Evolutionary conservation across 1,284 basidiomycete genomes (phyloP), one percentile per base, ranked within the genome.

Genomic region (Trametes sp.): DNA sequence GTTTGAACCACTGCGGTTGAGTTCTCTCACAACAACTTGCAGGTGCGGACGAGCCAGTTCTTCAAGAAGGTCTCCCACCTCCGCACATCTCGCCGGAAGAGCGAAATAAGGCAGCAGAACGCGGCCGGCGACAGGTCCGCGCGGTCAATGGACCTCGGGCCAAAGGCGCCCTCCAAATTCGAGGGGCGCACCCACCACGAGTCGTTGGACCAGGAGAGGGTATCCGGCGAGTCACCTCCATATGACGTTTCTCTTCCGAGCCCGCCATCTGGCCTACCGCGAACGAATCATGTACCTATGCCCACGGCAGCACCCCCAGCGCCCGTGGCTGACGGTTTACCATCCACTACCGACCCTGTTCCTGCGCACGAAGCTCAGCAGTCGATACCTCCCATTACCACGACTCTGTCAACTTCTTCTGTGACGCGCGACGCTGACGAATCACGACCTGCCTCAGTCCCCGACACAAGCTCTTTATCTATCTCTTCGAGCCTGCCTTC

Each of bases 231-330:
- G 33, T 63, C 63, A 3, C 64, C 65, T 24, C 61, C 66, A 16
- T 64, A 53, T 13, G 59, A 61, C 50, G 21, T 54, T 7, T 61
- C 61, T 6, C 63, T 65, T 10, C 53, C 58, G 3, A 63, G 59
- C 28, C 35, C 62, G 9, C 51, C 50, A 2, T 26, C 57, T n/a
- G 42, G 28, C n/a, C 33, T 36, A 6, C 59, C 9, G 45, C 87
- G 85, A 75, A 82, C 38, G 78, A 80, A 56, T 85, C 82, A 84
- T 95, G 94, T 77, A 84, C 92, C 64, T 85, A 96, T 67, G 85
- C 91, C 70, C 89, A 88, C 2, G 75, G 75, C 8, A 78, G 78
- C 48, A 77, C 95, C 21, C 87, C 84, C 11, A 73, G 82, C 4
- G 82, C 87, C 21, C 84, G 85, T 0, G 80, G 85, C 50, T 14